Conservation (phyloP, 345 rosid species). For the Citrus hindsii region DNA sequence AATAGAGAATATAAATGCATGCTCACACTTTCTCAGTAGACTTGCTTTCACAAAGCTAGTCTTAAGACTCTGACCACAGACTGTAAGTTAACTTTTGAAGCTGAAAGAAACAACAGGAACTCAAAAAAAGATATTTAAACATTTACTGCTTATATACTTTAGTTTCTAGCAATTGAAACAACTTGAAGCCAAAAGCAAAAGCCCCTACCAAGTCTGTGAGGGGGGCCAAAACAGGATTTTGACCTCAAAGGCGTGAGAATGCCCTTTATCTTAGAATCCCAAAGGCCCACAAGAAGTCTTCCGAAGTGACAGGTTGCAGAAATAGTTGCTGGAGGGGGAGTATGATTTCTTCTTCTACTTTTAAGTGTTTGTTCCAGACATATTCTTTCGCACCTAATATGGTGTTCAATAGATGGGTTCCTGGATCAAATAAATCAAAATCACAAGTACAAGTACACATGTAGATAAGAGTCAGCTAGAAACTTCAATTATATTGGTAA, state of each 20-base stretch:
- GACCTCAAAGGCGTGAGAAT: constrained; percentile 79
- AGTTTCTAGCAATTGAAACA: constrained; percentile 2
- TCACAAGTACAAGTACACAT: neutral
- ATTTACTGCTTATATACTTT: neutral
- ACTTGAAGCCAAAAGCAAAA: neutral
- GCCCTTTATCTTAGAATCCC: constrained; percentile 88
- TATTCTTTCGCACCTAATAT: constrained; percentile 67
- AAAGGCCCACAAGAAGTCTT: constrained; percentile 82
- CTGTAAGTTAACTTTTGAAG: constrained; percentile 12
- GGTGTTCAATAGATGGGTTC: constrained; percentile 73
- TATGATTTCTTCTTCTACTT: constrained; percentile 64
- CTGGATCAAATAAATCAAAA: constrained; percentile 22
- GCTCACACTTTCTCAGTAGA: too few relatives aligned
- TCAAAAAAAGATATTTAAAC: neutral
- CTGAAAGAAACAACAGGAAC: neutral
- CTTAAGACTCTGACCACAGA: too few relatives aligned
- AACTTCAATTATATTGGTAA: too few relatives aligned
- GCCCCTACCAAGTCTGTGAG: constrained; percentile 74
- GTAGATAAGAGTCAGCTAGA: too few relatives aligned
- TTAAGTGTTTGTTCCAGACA: constrained; percentile 52
- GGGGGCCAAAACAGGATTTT: constrained; percentile 84
- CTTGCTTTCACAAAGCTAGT: too few relatives aligned
- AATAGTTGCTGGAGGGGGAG: constrained; percentile 55
- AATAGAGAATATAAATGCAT: too few relatives aligned
- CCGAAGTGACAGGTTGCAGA: constrained; percentile 53